Percentiles rank a stretch among this genome's conserved stretches.
Conservation (phyloP, 2,329 filamentous ascomycete species). For the Calonectria crousiana region DNA sequence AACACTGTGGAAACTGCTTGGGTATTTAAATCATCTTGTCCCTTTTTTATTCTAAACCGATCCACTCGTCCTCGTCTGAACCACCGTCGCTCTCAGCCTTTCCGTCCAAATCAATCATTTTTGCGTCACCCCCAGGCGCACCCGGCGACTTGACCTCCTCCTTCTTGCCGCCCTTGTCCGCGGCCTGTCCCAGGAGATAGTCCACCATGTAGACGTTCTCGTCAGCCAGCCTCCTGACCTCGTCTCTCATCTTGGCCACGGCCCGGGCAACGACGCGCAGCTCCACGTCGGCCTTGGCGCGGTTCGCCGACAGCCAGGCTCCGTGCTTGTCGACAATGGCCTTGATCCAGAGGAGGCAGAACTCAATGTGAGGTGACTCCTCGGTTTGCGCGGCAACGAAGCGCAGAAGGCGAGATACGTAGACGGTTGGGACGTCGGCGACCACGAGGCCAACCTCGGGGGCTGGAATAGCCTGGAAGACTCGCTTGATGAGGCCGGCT, state of each 20-base stretch:
- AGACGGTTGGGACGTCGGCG: slow-evolving; percentile 83
- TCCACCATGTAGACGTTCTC: slow-evolving; percentile 92
- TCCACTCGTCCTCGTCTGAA: slow-evolving; percentile 59
- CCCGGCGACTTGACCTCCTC: slow-evolving; percentile 34
- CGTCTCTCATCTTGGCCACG: slow-evolving; percentile 82
- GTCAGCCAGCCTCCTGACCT: slow-evolving; percentile 85
- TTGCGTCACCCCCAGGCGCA: slow-evolving; percentile 39
- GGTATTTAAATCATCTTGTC: slow-evolving; percentile 41
- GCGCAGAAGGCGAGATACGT: slow-evolving; percentile 85
- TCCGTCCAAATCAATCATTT: slow-evolving; percentile 49
- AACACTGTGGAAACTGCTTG: slow-evolving; percentile 21
- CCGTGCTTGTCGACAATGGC: slow-evolving; percentile 86
- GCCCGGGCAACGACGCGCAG: slow-evolving; percentile 85
- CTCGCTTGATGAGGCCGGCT: slow-evolving; percentile 80
- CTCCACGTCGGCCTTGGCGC: slow-evolving; percentile 84
- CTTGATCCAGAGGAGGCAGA: slow-evolving; percentile 94
- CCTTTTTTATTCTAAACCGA: slow-evolving; percentile 60
- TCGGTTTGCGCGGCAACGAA: slow-evolving; percentile 92
- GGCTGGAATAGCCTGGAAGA: slow-evolving; percentile 87
- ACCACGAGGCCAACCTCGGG: slow-evolving; percentile 83
- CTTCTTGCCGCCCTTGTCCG: slow-evolving; percentile 43
- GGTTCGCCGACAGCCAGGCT: slow-evolving; percentile 84
- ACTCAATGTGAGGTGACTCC: slow-evolving; percentile 92
- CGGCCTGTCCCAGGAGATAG: slow-evolving; percentile 74
- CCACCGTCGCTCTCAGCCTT: slow-evolving; percentile 51